phyloP scores from a whole-genome alignment of 306 rosid species.

The Argentina anserina region DNA sequence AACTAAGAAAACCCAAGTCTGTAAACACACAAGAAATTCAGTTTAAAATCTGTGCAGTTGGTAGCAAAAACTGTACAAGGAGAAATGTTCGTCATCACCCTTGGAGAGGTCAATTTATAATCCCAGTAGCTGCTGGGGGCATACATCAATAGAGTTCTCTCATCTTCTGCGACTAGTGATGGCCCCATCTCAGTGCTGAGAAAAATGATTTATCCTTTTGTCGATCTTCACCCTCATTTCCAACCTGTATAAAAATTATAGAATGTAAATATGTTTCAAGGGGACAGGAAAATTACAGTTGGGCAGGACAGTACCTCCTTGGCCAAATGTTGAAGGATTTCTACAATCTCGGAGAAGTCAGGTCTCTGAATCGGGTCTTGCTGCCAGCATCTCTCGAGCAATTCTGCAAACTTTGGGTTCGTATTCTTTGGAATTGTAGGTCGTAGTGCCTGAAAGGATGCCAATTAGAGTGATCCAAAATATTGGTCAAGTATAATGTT shows the following conservation, averaged over 20 bases:
- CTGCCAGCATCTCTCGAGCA: constrained; percentile 89
- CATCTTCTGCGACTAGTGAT: constrained; percentile 32
- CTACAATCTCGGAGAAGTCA: constrained; percentile 62
- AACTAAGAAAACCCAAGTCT: neutral
- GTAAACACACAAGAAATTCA: neutral
- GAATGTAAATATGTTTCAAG: constrained; percentile 7
- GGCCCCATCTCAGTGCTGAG: constrained; percentile 55
- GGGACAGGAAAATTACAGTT: neutral
- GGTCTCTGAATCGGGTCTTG: constrained; percentile 81
- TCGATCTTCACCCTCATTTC: constrained; percentile 41
- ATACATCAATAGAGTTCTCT: constrained; percentile 7
- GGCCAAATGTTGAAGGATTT: constrained; percentile 59
- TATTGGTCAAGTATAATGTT: neutral
- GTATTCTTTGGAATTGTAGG: constrained; percentile 74
- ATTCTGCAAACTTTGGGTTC: constrained; percentile 63
- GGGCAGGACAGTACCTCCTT: constrained; percentile 57
- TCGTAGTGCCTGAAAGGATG: constrained; percentile 59
- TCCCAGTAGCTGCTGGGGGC: neutral
- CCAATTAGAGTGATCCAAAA: constrained; percentile 18
- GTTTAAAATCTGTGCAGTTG: neutral
- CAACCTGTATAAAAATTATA: constrained; percentile 42
- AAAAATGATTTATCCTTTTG: constrained; percentile 57
- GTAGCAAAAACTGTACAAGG: constrained; percentile 14
- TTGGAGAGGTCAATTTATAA: neutral
- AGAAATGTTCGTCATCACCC: constrained; percentile 14